Evolutionary conservation across 768 basidiomycete species (phyloP).

Genomic region (Tulasnella calospora): DNA sequence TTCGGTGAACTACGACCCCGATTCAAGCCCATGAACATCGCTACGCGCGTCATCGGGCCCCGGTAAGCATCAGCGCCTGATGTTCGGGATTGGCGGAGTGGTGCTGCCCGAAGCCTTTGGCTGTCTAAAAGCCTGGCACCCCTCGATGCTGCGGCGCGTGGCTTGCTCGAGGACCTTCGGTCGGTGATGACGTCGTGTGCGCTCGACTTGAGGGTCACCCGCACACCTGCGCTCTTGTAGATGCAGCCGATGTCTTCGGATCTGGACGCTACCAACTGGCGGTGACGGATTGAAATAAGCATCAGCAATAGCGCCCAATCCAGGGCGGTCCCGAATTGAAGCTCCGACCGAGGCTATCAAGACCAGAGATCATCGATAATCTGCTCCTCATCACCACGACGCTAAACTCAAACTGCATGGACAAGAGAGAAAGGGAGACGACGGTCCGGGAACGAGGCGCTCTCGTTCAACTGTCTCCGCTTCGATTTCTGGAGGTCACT

Average conservation of each 20-base stretch:
- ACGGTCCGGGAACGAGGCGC: not conserved
- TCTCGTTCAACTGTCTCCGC: not conserved
- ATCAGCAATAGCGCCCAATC: not conserved
- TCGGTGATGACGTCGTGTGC: not conserved
- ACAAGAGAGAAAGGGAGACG: not conserved
- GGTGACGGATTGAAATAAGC: not conserved
- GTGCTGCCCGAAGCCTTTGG: not conserved
- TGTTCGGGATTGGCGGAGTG: not conserved
- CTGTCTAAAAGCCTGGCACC: not conserved
- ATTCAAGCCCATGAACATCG: not conserved
- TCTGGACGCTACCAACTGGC: not conserved
- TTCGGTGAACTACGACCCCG: not conserved
- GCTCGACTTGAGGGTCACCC: not conserved
- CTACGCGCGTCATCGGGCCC: not conserved
- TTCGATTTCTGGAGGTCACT: not conserved
- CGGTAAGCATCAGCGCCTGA: not conserved
- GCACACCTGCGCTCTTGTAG: not conserved
- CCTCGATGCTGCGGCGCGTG: not conserved
- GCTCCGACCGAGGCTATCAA: not conserved
- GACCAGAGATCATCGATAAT: not conserved
- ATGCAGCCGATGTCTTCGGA: not conserved
- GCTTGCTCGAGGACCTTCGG: not conserved
- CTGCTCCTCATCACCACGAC: not conserved
- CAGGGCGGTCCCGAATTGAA: not conserved
- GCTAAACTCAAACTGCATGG: not conserved